A percentile compares a stretch with the other conserved stretches of the same genome.
phyloP scores from a whole-genome alignment of 2,329 filamentous ascomycete genomes.

The Aspergillus sp. region DNA sequence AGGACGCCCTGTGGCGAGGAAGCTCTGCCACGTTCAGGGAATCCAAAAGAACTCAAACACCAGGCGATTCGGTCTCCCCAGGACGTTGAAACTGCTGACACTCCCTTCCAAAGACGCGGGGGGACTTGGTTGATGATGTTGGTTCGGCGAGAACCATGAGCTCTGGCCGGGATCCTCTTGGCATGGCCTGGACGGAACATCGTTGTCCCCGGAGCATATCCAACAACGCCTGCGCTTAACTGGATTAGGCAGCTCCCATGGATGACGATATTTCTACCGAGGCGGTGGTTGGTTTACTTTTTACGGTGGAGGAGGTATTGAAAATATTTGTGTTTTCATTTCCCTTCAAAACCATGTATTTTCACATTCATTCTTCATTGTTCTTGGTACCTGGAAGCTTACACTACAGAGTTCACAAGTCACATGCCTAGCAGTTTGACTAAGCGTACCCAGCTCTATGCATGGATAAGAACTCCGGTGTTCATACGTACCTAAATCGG shows the following conservation, averaged over 20 bases:
- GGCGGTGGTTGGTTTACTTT: too few species aligned
- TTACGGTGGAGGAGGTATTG: too few species aligned
- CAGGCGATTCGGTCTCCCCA: not conserved
- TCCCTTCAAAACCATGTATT: too few species aligned
- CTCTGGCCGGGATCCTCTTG: conserved; percentile 11
- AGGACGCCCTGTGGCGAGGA: not conserved
- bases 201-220: conserved; percentile 1
- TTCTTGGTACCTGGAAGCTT: too few species aligned
- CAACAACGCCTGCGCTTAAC: not conserved
- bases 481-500: too few species aligned
- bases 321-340: too few species aligned
- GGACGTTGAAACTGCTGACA: not conserved
- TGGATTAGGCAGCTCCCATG: not conserved
- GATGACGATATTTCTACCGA: not conserved
- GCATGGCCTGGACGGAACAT: conserved; percentile 9
- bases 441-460: too few species aligned
- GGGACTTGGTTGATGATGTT: conserved; percentile 4
- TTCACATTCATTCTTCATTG: too few species aligned
- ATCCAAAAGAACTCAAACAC: not conserved
- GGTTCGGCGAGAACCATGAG: conserved; percentile 6
- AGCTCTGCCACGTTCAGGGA: not conserved
- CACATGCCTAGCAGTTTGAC: too few species aligned
- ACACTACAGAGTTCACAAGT: too few species aligned
- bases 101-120: not conserved
- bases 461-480: too few species aligned